A percentile compares a stretch with the other conserved stretches of the same genome.
phyloP scores from a whole-genome alignment of 495 filamentous ascomycete species.

The Opeltia flavorubescens region DNA sequence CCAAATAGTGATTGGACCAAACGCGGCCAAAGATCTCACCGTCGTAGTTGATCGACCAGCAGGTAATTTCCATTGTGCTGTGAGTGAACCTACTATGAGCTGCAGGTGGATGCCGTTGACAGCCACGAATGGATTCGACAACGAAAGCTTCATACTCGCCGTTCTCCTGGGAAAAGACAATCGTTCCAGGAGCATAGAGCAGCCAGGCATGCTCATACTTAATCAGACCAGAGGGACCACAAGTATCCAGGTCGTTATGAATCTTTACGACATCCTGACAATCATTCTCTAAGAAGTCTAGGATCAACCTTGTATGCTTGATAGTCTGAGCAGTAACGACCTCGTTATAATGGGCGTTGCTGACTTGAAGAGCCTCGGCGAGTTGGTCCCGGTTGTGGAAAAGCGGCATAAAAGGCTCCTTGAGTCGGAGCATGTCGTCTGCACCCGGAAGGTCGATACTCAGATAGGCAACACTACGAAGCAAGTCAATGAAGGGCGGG shows the following conservation, averaged over 20 bases:
- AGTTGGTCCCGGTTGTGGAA: slow-evolving; percentile 11
- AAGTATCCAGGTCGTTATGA: slow-evolving; percentile 10
- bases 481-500: slow-evolving; percentile 3
- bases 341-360: neutral
- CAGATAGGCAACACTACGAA: neutral
- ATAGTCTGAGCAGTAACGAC: neutral
- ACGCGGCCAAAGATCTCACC: slow-evolving; percentile 44
- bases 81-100: neutral
- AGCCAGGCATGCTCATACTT: slow-evolving; percentile 10
- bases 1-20: slow-evolving; percentile 29
- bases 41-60: slow-evolving; percentile 41
- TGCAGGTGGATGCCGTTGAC: slow-evolving; percentile 3
- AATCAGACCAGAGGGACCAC: slow-evolving; percentile 5
- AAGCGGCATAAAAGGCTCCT: slow-evolving; percentile 11
- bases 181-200: slow-evolving; percentile 12
- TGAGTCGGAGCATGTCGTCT: slow-evolving; percentile 3
- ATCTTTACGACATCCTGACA: slow-evolving; percentile 1
- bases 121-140: slow-evolving; percentile 11
- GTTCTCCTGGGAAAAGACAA: slow-evolving; percentile 10
- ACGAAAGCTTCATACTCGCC: slow-evolving; percentile 15
- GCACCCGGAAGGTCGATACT: slow-evolving; percentile 1
- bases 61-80: slow-evolving; percentile 10
- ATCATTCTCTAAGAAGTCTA: slow-evolving; percentile 8
- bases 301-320: slow-evolving; percentile 8
- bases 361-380: neutral